Evolutionary conservation across 176 grass and related monocot genomes (phyloP).

Genomic region (Musa itinerans): DNA sequence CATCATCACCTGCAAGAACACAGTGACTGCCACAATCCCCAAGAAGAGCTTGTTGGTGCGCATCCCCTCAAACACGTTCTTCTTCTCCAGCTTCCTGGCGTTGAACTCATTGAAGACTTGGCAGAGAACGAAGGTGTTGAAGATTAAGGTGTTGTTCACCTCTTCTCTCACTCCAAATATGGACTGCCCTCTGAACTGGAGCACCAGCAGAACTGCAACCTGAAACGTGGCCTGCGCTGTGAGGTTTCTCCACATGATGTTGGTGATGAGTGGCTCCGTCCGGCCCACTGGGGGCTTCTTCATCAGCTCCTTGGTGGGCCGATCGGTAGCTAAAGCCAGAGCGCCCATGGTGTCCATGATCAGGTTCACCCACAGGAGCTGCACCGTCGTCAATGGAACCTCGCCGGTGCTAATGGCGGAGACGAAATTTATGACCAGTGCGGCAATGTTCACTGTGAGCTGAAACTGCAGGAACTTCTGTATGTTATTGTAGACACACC

Average conservation of each 20-base stretch:
- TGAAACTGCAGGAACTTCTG: slow-evolving; percentile 90
- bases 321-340: slow-evolving; percentile 50
- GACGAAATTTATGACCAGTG: slow-evolving; percentile 53
- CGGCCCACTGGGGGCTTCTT: slow-evolving; percentile 42
- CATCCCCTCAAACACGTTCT: slow-evolving; percentile 64
- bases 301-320: slow-evolving; percentile 46
- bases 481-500: slow-evolving; percentile 75
- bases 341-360: slow-evolving; percentile 91
- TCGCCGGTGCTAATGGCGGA: slow-evolving; percentile 28
- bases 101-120: slow-evolving; percentile 98
- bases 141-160: slow-evolving; percentile 63
- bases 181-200: slow-evolving; percentile 40
- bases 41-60: slow-evolving; percentile 57
- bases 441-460: slow-evolving; percentile 66
- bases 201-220: slow-evolving; percentile 40
- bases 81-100: slow-evolving; percentile 48
- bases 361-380: slow-evolving; percentile 74
- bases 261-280: slow-evolving; percentile 65
- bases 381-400: slow-evolving; percentile 56
- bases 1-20: slow-evolving; percentile 62
- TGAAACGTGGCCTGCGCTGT: slow-evolving; percentile 49
- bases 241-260: slow-evolving; percentile 84
- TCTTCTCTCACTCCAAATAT: slow-evolving; percentile 27
- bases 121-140: slow-evolving; percentile 77
- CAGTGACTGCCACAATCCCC: slow-evolving; percentile 43